phyloP scores from a whole-genome alignment of 805 yeast genomes.

The Yarrowia sp. region DNA sequence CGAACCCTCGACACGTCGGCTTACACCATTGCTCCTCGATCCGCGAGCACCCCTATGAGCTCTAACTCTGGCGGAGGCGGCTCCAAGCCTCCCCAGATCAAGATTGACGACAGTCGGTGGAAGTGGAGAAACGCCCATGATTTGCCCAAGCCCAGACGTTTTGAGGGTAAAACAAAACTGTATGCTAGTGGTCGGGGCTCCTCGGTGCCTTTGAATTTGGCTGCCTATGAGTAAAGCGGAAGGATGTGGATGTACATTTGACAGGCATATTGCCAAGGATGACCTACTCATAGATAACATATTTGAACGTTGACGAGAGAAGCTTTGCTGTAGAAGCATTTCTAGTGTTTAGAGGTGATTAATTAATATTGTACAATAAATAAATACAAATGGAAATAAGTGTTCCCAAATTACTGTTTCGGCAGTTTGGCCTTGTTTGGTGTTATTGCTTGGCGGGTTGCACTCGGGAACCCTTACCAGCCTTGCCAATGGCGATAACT shows the following conservation, averaged over 20 bases:
- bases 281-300: neutral
- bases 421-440: neutral
- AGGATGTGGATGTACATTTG: neutral
- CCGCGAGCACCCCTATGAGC: constrained; percentile 29
- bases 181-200: constrained; percentile 96
- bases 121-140: constrained; percentile 62
- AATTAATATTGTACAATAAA: constrained; percentile 1
- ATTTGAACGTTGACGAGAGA: neutral
- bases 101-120: constrained; percentile 71
- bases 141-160: constrained; percentile 84
- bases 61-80: constrained; percentile 26
- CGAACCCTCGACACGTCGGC: constrained; percentile 63
- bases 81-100: constrained; percentile 33
- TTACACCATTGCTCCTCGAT: constrained; percentile 54
- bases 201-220: constrained; percentile 77
- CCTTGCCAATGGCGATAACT: neutral
- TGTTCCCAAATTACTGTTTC: neutral
- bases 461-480: constrained; percentile 12
- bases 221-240: constrained; percentile 35
- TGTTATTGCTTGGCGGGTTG: neutral
- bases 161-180: constrained; percentile 64
- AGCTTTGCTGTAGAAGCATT: too few relatives aligned
- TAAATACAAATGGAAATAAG: neutral
- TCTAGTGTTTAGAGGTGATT: too few relatives aligned
- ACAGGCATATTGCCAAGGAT: neutral